Evolutionary conservation across 371 early-diverging fungal genomes (phyloP), one percentile per base, ranked within the genome.

Genomic region (Syncephalastrum sp.): DNA sequence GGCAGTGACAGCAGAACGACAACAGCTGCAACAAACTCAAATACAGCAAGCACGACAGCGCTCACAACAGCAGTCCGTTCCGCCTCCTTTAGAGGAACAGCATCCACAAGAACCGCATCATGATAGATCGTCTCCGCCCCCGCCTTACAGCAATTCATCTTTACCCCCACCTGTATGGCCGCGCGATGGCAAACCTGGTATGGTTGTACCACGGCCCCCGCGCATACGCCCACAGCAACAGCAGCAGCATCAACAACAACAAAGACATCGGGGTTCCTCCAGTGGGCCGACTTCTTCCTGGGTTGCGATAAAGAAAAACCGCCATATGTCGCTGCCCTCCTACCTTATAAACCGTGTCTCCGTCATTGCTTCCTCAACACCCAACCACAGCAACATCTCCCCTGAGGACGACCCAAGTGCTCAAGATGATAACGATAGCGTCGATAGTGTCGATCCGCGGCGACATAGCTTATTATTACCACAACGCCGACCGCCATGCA

Each of bases 251-350:
- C 21, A 53, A 52, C 41, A 53, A 53, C 53, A 59, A 47, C 24
- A 53, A 59, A 25, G 43, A 48, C 12, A 21, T 10, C 57, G 8
- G 38, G 38, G 8, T 8, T 33, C 38, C 10, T 33, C 38, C 10
- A 33, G 38, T 33, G 38, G 10, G 38, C 38, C 38, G 38, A 33
- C 38, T 10, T 33, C 38, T 10, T 33, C 38, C 10, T 33, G 38
- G 38, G 38, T 33, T 10, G 7, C 38, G 10, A 50, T 43, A 33
- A 48, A 38, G 19, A 27, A 23, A 21, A 48, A 25, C 41, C 45
- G 33, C 47, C 25, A 49, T 7, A 29, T 56, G 42, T 56, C 57
- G 23, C 24, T 56, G 57, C 57, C 57, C 21, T 42, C 50, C 3
- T 50, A 56, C 17, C 41, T 56, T 8, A 42, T 49, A 12, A 48